A percentile compares a stretch with the other conserved stretches of the same genome.
phyloP scores from a whole-genome alignment of 441 rosid genomes.

The Pelargonium australe region DNA sequence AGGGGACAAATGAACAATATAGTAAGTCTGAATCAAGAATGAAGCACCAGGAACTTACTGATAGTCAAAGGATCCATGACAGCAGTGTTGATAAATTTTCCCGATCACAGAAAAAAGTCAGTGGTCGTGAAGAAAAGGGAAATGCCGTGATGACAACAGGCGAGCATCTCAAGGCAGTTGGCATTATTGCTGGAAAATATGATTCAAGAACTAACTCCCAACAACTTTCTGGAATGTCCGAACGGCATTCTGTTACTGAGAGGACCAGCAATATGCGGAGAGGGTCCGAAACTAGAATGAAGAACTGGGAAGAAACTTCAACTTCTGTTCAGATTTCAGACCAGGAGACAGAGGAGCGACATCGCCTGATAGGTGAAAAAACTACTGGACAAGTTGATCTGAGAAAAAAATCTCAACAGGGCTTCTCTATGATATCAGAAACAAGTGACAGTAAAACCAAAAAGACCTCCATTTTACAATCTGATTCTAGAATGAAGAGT shows the following conservation, averaged over 20 bases:
- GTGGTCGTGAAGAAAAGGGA: constrained; percentile 34
- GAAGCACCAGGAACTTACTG: constrained; percentile 33
- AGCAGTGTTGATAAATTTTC: constrained; percentile 33
- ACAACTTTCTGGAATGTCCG: constrained; percentile 29
- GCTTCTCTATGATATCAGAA: constrained; percentile 28
- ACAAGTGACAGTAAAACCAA: constrained; percentile 25
- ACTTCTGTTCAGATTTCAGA: constrained; percentile 26
- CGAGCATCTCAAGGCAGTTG: constrained; percentile 17
- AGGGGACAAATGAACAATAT: constrained; percentile 33
- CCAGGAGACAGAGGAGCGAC: constrained; percentile 28
- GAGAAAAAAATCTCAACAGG: constrained; percentile 33
- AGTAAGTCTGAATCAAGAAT: constrained; percentile 36
- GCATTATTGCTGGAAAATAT: constrained; percentile 20
- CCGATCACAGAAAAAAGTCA: constrained; percentile 32
- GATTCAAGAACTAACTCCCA: constrained; percentile 24
- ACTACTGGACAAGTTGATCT: constrained; percentile 28
- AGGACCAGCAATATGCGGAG: constrained; percentile 32
- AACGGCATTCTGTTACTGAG: constrained; percentile 29
- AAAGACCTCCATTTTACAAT: constrained; percentile 31
- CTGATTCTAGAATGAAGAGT: constrained; percentile 35
- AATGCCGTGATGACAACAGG: constrained; percentile 10
- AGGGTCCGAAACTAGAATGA: constrained; percentile 39
- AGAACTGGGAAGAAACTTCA: constrained; percentile 38
- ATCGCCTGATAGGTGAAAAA: constrained; percentile 30
- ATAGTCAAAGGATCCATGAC: constrained; percentile 36